Evolutionary conservation across 1,284 basidiomycete species (phyloP).

Genomic region (Ustilago shanxiensis): DNA sequence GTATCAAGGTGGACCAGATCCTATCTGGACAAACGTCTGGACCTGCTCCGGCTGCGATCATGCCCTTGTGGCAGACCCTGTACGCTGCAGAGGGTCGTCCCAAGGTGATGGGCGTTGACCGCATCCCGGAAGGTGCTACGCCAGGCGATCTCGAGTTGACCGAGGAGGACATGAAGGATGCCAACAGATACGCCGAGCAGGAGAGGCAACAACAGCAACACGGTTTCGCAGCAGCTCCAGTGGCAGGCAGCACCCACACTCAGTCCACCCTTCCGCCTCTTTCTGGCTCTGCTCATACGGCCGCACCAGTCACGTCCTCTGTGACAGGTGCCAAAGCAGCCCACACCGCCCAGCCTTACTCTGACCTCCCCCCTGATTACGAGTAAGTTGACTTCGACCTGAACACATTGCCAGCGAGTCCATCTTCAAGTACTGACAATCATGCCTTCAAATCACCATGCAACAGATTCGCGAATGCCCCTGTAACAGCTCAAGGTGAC

Average conservation of each 20-base stretch:
- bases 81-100: conserved; percentile 64
- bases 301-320: conserved; percentile 8
- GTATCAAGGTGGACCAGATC: conserved; percentile 45
- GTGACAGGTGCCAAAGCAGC: neutral
- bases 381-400: conserved; percentile 17
- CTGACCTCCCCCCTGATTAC: conserved; percentile 51
- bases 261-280: conserved; percentile 20
- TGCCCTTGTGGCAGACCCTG: conserved; percentile 65
- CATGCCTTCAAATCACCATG: neutral
- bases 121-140: conserved; percentile 54
- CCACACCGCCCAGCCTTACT: conserved; percentile 16
- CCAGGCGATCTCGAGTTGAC: conserved; percentile 60
- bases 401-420: neutral
- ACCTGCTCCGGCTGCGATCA: conserved; percentile 43
- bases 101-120: conserved; percentile 56
- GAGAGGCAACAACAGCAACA: conserved; percentile 22
- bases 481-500: conserved; percentile 37
- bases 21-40: conserved; percentile 51
- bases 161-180: conserved; percentile 52
- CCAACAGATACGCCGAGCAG: conserved; percentile 36
- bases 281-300: neutral
- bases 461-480: conserved; percentile 34
- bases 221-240: conserved; percentile 10
- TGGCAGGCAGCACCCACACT: conserved; percentile 17
- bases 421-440: neutral